Evolutionary conservation across 768 basidiomycete species (phyloP).

Genomic region (Daedalea quercina): DNA sequence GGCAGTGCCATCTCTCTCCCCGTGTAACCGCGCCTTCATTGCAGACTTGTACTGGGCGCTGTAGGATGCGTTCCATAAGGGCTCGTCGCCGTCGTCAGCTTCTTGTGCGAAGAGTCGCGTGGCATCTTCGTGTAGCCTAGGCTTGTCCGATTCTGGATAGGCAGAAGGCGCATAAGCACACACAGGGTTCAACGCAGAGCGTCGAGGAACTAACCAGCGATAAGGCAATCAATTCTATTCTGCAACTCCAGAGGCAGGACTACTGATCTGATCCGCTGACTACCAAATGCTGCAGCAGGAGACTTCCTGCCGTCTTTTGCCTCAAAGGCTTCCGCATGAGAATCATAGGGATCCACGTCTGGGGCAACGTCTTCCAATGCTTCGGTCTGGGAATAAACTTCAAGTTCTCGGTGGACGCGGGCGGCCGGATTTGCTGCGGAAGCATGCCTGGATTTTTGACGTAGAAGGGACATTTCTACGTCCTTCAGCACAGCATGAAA

Average conservation of each 20-base stretch:
- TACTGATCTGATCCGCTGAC: slow-evolving; percentile 63
- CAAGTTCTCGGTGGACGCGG: slow-evolving; percentile 43
- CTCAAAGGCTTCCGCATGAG: slow-evolving; percentile 24
- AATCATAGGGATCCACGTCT: slow-evolving; percentile 25
- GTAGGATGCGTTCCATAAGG: slow-evolving; percentile 51
- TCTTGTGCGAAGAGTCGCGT: slow-evolving; percentile 57
- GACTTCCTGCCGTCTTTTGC: slow-evolving; percentile 51
- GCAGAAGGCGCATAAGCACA: background rate
- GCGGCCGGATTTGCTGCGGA: background rate
- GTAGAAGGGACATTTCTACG: slow-evolving; percentile 55
- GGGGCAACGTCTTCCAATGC: slow-evolving; percentile 12
- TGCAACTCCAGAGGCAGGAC: slow-evolving; percentile 69
- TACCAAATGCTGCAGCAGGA: slow-evolving; percentile 78
- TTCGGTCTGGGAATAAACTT: slow-evolving; percentile 35
- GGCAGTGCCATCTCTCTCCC: slow-evolving; percentile 69
- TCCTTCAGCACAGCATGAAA: slow-evolving; percentile 56
- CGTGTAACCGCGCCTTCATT: slow-evolving; percentile 51
- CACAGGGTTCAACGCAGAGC: background rate
- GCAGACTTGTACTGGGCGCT: slow-evolving; percentile 54
- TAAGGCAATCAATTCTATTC: slow-evolving; percentile 55
- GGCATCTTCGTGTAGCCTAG: slow-evolving; percentile 59
- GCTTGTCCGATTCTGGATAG: slow-evolving; percentile 57
- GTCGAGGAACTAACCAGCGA: slow-evolving; percentile 43
- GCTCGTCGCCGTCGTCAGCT: slow-evolving; percentile 13
- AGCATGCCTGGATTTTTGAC: slow-evolving; percentile 19